These are phyloP conservation scores for Earliella scabrosa DNA, from an alignment of 1,284 basidiomycete genomes.

Conservation along the genomic window DNA sequence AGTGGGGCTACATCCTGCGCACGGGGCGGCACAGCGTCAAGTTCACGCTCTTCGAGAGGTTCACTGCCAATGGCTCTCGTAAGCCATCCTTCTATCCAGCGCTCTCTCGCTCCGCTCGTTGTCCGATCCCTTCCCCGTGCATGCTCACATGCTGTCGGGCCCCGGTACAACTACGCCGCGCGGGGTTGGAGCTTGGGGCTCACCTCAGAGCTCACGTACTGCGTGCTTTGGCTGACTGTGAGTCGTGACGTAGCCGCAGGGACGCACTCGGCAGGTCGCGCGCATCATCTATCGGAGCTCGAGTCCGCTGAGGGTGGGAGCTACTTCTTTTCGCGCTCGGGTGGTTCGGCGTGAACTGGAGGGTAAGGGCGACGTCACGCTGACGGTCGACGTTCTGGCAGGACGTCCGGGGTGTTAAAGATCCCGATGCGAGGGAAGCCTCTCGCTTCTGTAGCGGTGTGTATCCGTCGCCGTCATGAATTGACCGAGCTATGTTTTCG, in stretches of 20 bases:
- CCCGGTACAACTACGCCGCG: constrained; percentile 49
- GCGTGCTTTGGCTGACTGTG: constrained; percentile 47
- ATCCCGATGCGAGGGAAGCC: constrained; percentile 32
- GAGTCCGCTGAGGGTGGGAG: constrained; percentile 45
- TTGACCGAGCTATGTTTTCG: too few species aligned
- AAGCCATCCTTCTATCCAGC: constrained; percentile 13
- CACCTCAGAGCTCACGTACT: constrained; percentile 43
- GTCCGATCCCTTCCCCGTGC: neutral
- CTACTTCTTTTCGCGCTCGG: too few species aligned
- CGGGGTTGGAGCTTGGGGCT: constrained; percentile 43
- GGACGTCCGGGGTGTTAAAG: constrained; percentile 39
- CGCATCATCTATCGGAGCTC: constrained; percentile 45
- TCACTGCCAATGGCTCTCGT: constrained; percentile 56
- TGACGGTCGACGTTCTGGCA: constrained; percentile 36
- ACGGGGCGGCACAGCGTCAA: constrained; percentile 54
- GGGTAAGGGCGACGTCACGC: constrained; percentile 24
- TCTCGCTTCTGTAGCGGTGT: constrained; percentile 7
- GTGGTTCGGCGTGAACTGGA: constrained; percentile 45
- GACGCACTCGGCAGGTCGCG: constrained; percentile 46
- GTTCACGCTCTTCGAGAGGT: constrained; percentile 55
- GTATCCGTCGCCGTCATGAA: too few species aligned
- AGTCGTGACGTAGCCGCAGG: constrained; percentile 44
- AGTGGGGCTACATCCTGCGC: constrained; percentile 61
- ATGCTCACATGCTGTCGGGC: too few species aligned
- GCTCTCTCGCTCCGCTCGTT: constrained; percentile 41